Evolutionary conservation across 371 early-diverging fungal species (phyloP).

Genomic region (Mucor circinelloides): DNA sequence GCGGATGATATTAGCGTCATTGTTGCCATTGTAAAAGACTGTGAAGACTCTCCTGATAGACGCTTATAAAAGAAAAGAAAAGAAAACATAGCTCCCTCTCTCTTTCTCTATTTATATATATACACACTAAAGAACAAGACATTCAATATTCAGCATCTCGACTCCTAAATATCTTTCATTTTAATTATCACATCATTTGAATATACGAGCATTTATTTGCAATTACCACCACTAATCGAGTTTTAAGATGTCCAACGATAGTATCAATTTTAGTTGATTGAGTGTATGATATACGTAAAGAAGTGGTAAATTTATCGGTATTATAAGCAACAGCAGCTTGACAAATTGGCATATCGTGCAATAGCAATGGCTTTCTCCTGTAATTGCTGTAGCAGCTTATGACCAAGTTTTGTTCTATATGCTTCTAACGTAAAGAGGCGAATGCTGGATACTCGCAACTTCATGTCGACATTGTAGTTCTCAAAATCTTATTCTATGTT

Average conservation of each 20-base stretch:
- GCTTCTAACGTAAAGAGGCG: background rate
- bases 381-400: too few species aligned
- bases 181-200: background rate
- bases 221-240: background rate
- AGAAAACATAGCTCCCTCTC: background rate
- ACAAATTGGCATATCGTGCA: background rate
- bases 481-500: background rate
- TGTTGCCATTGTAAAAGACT: slow-evolving; percentile 69
- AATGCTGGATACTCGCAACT: background rate
- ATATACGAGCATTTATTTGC: background rate
- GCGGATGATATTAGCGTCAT: slow-evolving; percentile 83
- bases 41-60: slow-evolving; percentile 48
- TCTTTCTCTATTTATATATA: too few species aligned
- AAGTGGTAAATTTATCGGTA: background rate
- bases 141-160: background rate
- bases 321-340: background rate
- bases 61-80: slow-evolving; percentile 1
- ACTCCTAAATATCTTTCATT: too few species aligned
- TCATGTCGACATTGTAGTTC: background rate
- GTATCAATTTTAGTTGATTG: background rate
- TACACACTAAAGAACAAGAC: background rate
- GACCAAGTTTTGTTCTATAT: background rate
- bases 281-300: background rate
- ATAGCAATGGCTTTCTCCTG: background rate
- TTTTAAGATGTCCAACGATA: background rate